A percentile compares a stretch with the other conserved stretches of the same genome.
These are phyloP conservation scores for Malassezia nana DNA, from an alignment of 1,284 basidiomycete genomes.

Conservation along the genomic window DNA sequence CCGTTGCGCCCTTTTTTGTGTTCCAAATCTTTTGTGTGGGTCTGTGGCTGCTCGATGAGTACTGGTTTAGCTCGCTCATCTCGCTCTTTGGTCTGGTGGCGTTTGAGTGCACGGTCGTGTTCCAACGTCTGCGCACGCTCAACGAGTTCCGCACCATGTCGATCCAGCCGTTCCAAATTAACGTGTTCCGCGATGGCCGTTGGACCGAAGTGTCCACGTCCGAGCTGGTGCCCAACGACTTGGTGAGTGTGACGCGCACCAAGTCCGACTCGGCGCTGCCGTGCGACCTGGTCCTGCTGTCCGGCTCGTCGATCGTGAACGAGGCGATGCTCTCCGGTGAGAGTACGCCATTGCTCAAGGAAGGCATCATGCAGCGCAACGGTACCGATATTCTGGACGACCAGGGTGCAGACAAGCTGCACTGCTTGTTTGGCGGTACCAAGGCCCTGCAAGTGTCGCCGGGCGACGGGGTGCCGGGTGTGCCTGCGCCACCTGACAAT, in stretches of 20 bases:
- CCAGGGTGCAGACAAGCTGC: slow-evolving; percentile 43
- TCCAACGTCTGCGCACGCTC: slow-evolving; percentile 44
- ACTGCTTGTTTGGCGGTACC: slow-evolving; percentile 47
- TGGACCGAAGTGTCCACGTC: slow-evolving; percentile 38
- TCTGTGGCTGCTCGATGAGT: slow-evolving; percentile 48
- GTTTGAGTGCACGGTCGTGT: slow-evolving; percentile 47
- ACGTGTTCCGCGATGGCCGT: slow-evolving; percentile 35
- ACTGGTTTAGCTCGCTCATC: slow-evolving; percentile 47
- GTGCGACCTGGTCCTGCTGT: slow-evolving; percentile 38
- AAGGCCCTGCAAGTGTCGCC: slow-evolving; percentile 45
- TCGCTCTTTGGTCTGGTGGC: slow-evolving; percentile 47
- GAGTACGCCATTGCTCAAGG: slow-evolving; percentile 46
- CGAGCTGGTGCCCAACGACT: slow-evolving; percentile 43
- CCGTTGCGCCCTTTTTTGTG: slow-evolving; percentile 48
- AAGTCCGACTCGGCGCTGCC: slow-evolving; percentile 45
- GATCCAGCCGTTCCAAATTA: slow-evolving; percentile 43
- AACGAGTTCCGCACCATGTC: slow-evolving; percentile 48
- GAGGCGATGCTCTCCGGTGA: slow-evolving; percentile 48
- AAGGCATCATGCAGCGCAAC: slow-evolving; percentile 43
- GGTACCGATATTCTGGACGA: slow-evolving; percentile 38
- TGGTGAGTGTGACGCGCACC: slow-evolving; percentile 44
- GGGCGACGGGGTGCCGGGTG: slow-evolving; percentile 26
- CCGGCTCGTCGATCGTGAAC: slow-evolving; percentile 43
- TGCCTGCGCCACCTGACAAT: slow-evolving; percentile 36
- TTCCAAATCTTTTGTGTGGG: slow-evolving; percentile 48